Evolutionary conservation across 2,329 filamentous ascomycete genomes (phyloP).

Genomic region (Metarhizium guizhouense): DNA sequence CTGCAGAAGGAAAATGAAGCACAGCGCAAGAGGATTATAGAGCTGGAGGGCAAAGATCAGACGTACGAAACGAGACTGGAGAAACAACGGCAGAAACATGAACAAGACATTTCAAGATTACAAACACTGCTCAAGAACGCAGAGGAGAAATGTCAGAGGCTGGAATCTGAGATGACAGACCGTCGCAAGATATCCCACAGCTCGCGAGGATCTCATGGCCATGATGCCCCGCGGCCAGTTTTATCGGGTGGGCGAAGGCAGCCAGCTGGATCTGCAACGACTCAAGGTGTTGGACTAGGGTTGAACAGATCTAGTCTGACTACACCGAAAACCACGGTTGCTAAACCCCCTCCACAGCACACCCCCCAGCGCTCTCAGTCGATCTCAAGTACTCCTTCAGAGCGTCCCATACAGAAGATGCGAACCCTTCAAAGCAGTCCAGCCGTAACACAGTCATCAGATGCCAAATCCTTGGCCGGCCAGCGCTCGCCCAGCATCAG

Average conservation of each 20-base stretch:
- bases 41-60: constrained; percentile 28
- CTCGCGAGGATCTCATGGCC: constrained; percentile 4
- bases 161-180: constrained; percentile 18
- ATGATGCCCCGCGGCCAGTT: constrained; percentile 1
- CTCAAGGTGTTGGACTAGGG: not conserved
- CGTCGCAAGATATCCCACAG: constrained; percentile 12
- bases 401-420: not conserved
- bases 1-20: constrained; percentile 24
- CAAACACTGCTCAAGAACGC: constrained; percentile 27
- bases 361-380: not conserved
- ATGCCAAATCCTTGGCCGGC: constrained; percentile 1
- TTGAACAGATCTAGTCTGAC: not conserved
- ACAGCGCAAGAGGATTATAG: constrained; percentile 23
- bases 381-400: not conserved
- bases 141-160: constrained; percentile 18
- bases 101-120: constrained; percentile 22
- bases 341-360: not conserved
- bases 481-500: constrained; percentile 17
- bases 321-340: constrained; percentile 1
- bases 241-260: not conserved
- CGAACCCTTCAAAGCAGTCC: not conserved
- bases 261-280: not conserved
- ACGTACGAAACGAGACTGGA: constrained; percentile 29
- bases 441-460: not conserved
- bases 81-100: constrained; percentile 25